Conservation (phyloP, 352 stramenopile species). For the Pythium aristosporum region DNA sequence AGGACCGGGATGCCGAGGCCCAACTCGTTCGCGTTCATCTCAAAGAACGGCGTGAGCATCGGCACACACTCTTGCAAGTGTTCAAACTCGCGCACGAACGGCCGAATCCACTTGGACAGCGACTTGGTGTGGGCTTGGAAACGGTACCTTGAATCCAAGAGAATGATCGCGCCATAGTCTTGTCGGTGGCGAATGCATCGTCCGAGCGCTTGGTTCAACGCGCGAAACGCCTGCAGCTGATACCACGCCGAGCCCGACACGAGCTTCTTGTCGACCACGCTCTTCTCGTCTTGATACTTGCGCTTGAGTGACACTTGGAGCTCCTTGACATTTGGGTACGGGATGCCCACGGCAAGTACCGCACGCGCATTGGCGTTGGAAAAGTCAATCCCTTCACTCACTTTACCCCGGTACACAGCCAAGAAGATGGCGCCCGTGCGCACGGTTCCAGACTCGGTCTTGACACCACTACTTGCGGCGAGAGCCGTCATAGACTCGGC, state of each 20-base stretch:
- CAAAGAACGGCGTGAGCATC: constrained; percentile 65
- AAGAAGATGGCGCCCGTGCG: constrained; percentile 93
- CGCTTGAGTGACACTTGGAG: constrained; percentile 81
- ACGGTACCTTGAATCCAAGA: constrained; percentile 91
- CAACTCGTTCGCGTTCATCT: constrained; percentile 52
- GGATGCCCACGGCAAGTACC: constrained; percentile 98
- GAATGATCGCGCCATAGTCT: constrained; percentile 97
- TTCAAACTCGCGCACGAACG: constrained; percentile 71
- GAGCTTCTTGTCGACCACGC: constrained; percentile 50
- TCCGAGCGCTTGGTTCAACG: constrained; percentile 98
- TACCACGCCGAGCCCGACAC: constrained; percentile 94
- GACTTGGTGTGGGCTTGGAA: constrained; percentile 58
- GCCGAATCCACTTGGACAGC: constrained; percentile 82
- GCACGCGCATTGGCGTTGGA: constrained; percentile 94
- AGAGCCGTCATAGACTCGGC: constrained; percentile 18
- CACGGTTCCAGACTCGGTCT: not conserved
- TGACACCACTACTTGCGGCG: constrained; percentile 6
- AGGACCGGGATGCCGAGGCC: constrained; percentile 11
- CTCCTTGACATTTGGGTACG: constrained; percentile 97
- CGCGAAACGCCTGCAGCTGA: constrained; percentile 95
- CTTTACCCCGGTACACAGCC: constrained; percentile 98
- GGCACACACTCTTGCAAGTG: constrained; percentile 59
- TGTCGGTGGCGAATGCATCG: constrained; percentile 97
- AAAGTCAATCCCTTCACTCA: constrained; percentile 99
- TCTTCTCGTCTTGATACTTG: constrained; percentile 81